Conservation (phyloP, 306 rosid species). For the Quercus suber region DNA sequence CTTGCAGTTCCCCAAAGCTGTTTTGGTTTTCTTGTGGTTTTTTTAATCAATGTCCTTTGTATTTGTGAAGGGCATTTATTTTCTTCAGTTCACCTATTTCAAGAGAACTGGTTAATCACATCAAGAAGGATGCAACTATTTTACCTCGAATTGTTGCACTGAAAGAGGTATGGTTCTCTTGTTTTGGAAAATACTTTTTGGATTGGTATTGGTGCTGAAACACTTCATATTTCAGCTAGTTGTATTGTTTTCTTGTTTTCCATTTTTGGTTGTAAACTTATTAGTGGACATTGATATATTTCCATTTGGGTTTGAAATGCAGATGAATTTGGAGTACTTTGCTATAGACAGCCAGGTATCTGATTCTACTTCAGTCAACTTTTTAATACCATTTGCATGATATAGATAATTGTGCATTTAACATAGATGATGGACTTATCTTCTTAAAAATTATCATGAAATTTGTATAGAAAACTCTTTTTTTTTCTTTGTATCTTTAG, state of each 20-base stretch:
- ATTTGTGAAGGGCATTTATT: conserved; percentile 83
- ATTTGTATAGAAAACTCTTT: background rate
- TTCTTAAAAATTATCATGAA: background rate
- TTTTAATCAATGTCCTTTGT: conserved; percentile 22
- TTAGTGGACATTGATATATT: conserved; percentile 2
- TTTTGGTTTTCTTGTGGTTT: conserved; percentile 17
- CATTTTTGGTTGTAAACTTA: background rate
- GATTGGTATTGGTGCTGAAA: conserved; percentile 10
- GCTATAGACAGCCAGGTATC: conserved; percentile 94
- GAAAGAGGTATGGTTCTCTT: conserved; percentile 64
- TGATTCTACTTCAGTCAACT: conserved; percentile 21
- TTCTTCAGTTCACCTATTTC: conserved; percentile 90
- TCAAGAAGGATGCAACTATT: conserved; percentile 69
- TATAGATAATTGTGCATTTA: conserved; percentile 2
- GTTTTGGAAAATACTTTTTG: conserved; percentile 18
- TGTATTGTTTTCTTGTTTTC: background rate
- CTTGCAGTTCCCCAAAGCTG: background rate
- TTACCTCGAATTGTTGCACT: conserved; percentile 79
- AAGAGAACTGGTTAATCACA: conserved; percentile 62
- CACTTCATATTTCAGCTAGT: conserved; percentile 17
- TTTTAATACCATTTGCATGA: conserved; percentile 1
- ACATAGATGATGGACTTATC: background rate
- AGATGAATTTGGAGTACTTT: conserved; percentile 98
- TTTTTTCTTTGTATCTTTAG: background rate
- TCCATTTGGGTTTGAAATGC: conserved; percentile 42